These are phyloP conservation scores for Moniliophthora roreri DNA, from an alignment of 1,284 basidiomycete genomes.

Conservation along the genomic window DNA sequence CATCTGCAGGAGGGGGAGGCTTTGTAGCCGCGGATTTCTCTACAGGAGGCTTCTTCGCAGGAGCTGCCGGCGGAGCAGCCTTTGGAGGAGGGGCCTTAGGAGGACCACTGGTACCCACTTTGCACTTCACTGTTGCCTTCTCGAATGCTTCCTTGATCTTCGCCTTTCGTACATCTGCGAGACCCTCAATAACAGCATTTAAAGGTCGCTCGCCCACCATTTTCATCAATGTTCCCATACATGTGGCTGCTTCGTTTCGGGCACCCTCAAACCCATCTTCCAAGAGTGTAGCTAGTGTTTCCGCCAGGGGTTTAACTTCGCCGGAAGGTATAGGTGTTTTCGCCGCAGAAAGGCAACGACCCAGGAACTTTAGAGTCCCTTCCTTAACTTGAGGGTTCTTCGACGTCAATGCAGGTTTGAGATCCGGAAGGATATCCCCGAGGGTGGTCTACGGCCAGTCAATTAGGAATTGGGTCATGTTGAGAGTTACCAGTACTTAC, in stretches of 20 bases:
- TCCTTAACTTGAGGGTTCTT: conserved; percentile 99
- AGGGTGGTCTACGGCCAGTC: conserved; percentile 64
- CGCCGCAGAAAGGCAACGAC: conserved; percentile 76
- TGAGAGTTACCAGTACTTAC: conserved; percentile 43
- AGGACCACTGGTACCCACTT: conserved; percentile 55
- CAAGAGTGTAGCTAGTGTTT: conserved; percentile 74
- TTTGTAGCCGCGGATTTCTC: conserved; percentile 27
- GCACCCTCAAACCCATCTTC: conserved; percentile 93
- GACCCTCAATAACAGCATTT: conserved; percentile 82
- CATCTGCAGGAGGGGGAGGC: conserved; percentile 16
- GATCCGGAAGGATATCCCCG: conserved; percentile 83
- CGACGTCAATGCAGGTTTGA: conserved; percentile 75
- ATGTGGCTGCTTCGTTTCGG: conserved; percentile 85
- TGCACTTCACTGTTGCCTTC: conserved; percentile 85
- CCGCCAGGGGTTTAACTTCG: conserved; percentile 86
- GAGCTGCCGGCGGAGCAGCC: conserved; percentile 38
- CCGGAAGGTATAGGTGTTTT: conserved; percentile 66
- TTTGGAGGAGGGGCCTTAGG: conserved; percentile 34
- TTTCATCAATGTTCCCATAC: conserved; percentile 93
- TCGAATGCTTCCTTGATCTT: conserved; percentile 96
- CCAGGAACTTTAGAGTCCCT: conserved; percentile 87
- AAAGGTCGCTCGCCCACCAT: conserved; percentile 95
- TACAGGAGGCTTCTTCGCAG: conserved; percentile 39
- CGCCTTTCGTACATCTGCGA: conserved; percentile 87
- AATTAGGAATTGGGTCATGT: conserved; percentile 9